These are phyloP conservation scores for Lipomyces oligophaga DNA, from an alignment of 805 yeast genomes.

Conservation along the genomic window DNA sequence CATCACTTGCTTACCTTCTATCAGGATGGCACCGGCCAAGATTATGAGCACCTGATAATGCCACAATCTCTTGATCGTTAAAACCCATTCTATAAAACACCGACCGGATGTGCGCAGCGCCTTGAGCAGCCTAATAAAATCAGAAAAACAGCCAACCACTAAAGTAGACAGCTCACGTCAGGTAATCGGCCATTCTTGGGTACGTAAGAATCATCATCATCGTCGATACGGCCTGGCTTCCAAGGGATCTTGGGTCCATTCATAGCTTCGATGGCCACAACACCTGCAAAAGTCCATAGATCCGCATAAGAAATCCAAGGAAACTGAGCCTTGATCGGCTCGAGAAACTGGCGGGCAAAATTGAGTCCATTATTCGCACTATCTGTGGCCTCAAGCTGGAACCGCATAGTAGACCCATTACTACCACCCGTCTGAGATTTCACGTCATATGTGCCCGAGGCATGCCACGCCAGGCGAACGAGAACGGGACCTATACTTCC, in stretches of 20 bases:
- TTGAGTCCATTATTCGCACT: constrained; percentile 63
- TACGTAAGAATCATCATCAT: constrained; percentile 44
- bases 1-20: constrained; percentile 36
- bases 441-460: constrained; percentile 71
- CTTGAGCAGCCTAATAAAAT: constrained; percentile 51
- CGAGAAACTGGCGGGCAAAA: constrained; percentile 53
- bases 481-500: constrained; percentile 73
- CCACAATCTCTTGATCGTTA: constrained; percentile 67
- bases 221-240: constrained; percentile 74
- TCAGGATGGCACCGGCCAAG: constrained; percentile 78
- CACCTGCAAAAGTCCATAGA: constrained; percentile 75
- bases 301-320: constrained; percentile 78
- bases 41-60: constrained; percentile 71
- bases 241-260: constrained; percentile 75
- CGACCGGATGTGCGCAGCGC: constrained; percentile 58
- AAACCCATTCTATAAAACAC: constrained; percentile 66
- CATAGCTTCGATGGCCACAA: constrained; percentile 69
- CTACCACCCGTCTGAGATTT: constrained; percentile 50
- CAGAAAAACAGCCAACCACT: no score
- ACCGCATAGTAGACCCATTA: constrained; percentile 54
- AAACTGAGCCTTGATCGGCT: constrained; percentile 52
- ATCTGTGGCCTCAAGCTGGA: constrained; percentile 49
- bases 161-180: constrained; percentile 37
- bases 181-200: constrained; percentile 74
- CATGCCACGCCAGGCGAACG: constrained; percentile 82